phyloP scores from a whole-genome alignment of 495 filamentous ascomycete species.

The Pyrenopolyporus hunteri region DNA sequence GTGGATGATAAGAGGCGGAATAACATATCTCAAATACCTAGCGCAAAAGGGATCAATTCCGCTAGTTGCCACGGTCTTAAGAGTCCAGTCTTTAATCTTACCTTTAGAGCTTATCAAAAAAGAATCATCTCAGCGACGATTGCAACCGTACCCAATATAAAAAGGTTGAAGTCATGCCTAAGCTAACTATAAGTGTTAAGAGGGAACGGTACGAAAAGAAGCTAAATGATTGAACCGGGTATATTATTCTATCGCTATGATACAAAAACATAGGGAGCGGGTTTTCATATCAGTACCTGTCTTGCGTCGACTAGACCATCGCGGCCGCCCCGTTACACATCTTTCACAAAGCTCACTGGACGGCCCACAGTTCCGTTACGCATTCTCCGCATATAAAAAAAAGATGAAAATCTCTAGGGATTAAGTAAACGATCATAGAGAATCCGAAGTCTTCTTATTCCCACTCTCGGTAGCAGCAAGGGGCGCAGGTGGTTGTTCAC shows the following conservation, averaged over 20 bases:
- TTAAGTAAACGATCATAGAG: slow-evolving; percentile 16
- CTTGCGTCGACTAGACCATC: not conserved
- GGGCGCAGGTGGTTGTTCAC: slow-evolving; percentile 48
- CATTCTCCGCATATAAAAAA: not conserved
- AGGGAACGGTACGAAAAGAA: not conserved
- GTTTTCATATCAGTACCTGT: slow-evolving; percentile 9
- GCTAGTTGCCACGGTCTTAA: too few species aligned
- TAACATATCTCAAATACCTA: too few species aligned
- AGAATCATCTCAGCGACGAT: too few species aligned
- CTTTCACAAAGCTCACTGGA: not conserved
- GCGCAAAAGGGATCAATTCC: too few species aligned
- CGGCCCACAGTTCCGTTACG: slow-evolving; percentile 5
- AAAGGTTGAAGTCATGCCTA: not conserved
- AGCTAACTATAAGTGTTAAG: not conserved
- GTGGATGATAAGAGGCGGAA: too few species aligned
- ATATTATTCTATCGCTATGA: slow-evolving; percentile 30
- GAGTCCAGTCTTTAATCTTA: too few species aligned
- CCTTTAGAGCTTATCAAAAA: too few species aligned
- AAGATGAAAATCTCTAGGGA: not conserved
- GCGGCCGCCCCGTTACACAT: not conserved
- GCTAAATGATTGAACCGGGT: slow-evolving; percentile 25
- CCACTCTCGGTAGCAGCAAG: slow-evolving; percentile 1
- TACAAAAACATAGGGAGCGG: slow-evolving; percentile 18
- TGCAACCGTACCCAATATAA: too few species aligned
- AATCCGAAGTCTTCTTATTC: slow-evolving; percentile 30